Percentiles rank a stretch among this genome's conserved stretches.
Evolutionary conservation across 2,329 filamentous ascomycete species (phyloP).

Genomic region (Nothophoma quercina): DNA sequence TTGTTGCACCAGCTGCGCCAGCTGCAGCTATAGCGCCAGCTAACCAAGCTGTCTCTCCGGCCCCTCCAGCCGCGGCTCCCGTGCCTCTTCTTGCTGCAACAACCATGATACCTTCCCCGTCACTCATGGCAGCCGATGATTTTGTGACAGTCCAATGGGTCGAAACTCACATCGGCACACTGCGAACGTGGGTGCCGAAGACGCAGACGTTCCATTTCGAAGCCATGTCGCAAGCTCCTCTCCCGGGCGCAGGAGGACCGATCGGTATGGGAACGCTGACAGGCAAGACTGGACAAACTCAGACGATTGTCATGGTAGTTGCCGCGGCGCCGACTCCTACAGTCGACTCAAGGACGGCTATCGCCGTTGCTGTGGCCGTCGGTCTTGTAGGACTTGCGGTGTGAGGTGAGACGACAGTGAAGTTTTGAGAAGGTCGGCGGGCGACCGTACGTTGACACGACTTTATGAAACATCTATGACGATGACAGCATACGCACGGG

Average conservation of each 20-base stretch:
- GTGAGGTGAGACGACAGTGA: conserved; percentile 9
- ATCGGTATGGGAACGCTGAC: conserved; percentile 49
- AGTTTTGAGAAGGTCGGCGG: too few relatives aligned
- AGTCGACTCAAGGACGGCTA: conserved; percentile 22
- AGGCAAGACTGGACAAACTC: conserved; percentile 36
- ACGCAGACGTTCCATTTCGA: conserved; percentile 40
- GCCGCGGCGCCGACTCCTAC: conserved; percentile 32
- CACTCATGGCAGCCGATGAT: conserved; percentile 17
- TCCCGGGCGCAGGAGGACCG: conserved; percentile 40
- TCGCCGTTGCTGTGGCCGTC: conserved; percentile 32
- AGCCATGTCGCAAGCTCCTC: conserved; percentile 26
- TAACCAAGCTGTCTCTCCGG: conserved; percentile 11
- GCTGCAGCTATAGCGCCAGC: conserved; percentile 2
- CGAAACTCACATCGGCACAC: conserved; percentile 38
- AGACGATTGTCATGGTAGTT: conserved; percentile 30
- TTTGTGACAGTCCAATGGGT: conserved; percentile 45
- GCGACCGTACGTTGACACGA: too few relatives aligned
- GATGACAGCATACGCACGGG: too few relatives aligned
- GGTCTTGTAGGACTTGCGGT: conserved; percentile 32
- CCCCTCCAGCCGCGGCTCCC: conserved; percentile 1
- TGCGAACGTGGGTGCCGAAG: conserved; percentile 43
- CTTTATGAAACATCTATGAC: neutral
- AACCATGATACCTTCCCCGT: neutral
- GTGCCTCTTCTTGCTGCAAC: conserved; percentile 2
- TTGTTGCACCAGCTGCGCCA: conserved; percentile 6